Evolutionary conservation across 2,329 filamentous ascomycete species (phyloP).

Genomic region (Sporothrix pseudoabietina): DNA sequence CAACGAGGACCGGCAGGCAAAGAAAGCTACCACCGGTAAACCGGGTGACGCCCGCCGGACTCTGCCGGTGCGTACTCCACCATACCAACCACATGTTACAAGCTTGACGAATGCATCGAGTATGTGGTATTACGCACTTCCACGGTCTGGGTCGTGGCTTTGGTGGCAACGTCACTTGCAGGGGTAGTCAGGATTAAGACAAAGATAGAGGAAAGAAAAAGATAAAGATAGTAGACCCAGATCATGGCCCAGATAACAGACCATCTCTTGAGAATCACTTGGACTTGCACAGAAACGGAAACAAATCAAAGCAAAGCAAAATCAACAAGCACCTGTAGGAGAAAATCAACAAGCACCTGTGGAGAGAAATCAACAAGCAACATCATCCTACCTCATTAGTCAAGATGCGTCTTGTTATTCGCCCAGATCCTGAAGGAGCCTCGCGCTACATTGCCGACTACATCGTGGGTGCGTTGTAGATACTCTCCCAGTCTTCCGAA

Average conservation of each 20-base stretch:
- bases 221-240: not conserved
- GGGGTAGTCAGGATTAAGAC: not conserved
- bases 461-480: constrained; percentile 53
- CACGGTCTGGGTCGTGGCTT: not conserved
- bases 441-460: constrained; percentile 72
- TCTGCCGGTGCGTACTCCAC: not conserved
- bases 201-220: not conserved
- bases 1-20: not conserved
- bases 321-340: not conserved
- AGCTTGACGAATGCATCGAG: not conserved
- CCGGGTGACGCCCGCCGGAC: not conserved
- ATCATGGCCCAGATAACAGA: not conserved
- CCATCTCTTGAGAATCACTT: not conserved
- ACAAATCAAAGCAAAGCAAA: not conserved
- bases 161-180: not conserved
- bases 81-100: not conserved
- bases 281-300: not conserved
- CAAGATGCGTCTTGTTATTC: constrained; percentile 70
- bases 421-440: constrained; percentile 62
- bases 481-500: not conserved
- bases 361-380: not conserved
- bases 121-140: not conserved
- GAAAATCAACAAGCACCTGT: not conserved
- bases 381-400: not conserved
- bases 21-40: not conserved